Base-by-base conservation (phyloP, 139 green algal species). In the Gonium pectorale region DNA sequence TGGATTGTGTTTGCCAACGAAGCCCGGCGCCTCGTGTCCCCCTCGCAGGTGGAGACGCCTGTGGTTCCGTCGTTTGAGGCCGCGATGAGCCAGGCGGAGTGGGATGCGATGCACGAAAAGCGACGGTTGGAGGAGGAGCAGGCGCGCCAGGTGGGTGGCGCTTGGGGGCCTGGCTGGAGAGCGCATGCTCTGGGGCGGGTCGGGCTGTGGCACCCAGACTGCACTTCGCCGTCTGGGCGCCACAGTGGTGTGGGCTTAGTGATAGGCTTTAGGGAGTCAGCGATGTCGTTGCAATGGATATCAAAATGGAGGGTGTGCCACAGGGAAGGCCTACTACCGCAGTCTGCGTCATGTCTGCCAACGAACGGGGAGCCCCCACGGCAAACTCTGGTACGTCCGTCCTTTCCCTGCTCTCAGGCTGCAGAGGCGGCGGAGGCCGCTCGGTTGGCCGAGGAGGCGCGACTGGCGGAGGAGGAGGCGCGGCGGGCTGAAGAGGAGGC, bases 31-130 rank as follows among this genome's bases (percentile, higher is more conserved):
- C 54, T 29, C 59, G 4, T 67, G 29, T 17, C 59, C 38, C 35
- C 35, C 9, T 15, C 44, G 35, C 80, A 90, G 87, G 87, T 90
- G 40, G 87, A 90, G 78, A 90, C 87, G 27, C 52, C 87, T 9
- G 43, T 77, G 17, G 69, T 90, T 15, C 87, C 69, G 2, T 52
- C 70, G 24, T 90, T 90, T 41, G 70, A 79, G 24, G 49, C 19
- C 0, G 87, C 87, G 0, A 21, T 87, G 35, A 51, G 59, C 19
- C 82, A 88, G 46, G 68, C n/a, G n/a, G 87, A 90, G 40, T 90
- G 87, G 87, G 44, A 80, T 31, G 73, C 81, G 0, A 46, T 79
- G 31, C 44, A 73, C 29, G 66, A 69, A 29, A 46, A 81, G 51
- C 63, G 64, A 44, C 43, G 63, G 4, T 43, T 31, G 22, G 73